phyloP scores from a whole-genome alignment of 2,329 filamentous ascomycete species.

The Colletotrichum graminicola region DNA sequence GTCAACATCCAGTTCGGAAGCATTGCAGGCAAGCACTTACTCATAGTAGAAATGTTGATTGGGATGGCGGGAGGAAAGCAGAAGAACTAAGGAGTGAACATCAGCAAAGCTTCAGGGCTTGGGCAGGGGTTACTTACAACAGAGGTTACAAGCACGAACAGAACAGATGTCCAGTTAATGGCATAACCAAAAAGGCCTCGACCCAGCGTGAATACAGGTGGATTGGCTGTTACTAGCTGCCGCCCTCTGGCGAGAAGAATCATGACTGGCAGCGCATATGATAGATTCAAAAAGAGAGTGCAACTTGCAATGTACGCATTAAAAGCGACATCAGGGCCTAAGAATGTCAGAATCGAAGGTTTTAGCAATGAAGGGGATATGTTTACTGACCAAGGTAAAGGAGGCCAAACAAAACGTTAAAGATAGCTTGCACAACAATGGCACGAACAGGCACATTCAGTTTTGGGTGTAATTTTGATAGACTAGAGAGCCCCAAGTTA shows the following conservation, averaged over 20 bases:
- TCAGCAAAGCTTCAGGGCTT: background rate
- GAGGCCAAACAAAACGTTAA: conserved; percentile 60
- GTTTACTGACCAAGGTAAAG: conserved; percentile 56
- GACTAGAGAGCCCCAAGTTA: background rate
- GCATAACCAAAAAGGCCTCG: conserved; percentile 18
- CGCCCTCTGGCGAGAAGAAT: conserved; percentile 54
- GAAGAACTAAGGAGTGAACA: conserved; percentile 9
- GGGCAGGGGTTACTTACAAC: background rate
- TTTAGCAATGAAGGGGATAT: background rate
- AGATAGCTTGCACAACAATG: conserved; percentile 55
- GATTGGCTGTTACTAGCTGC: conserved; percentile 43
- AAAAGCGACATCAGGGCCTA: conserved; percentile 57
- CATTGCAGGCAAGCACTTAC: conserved; percentile 3
- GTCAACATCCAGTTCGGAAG: background rate
- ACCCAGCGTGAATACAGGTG: conserved; percentile 17
- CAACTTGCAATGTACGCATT: conserved; percentile 59
- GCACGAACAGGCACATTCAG: conserved; percentile 58
- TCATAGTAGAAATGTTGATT: conserved; percentile 27
- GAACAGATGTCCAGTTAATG: conserved; percentile 19
- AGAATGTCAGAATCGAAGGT: background rate
- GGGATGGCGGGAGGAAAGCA: conserved; percentile 34
- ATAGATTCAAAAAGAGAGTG: conserved; percentile 61
- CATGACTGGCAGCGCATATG: conserved; percentile 58
- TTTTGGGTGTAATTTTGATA: conserved; percentile 49
- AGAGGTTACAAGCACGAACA: conserved; percentile 28